Evolutionary conservation across 2,329 filamentous ascomycete genomes (phyloP).

Genomic region (Xylaria digitata): DNA sequence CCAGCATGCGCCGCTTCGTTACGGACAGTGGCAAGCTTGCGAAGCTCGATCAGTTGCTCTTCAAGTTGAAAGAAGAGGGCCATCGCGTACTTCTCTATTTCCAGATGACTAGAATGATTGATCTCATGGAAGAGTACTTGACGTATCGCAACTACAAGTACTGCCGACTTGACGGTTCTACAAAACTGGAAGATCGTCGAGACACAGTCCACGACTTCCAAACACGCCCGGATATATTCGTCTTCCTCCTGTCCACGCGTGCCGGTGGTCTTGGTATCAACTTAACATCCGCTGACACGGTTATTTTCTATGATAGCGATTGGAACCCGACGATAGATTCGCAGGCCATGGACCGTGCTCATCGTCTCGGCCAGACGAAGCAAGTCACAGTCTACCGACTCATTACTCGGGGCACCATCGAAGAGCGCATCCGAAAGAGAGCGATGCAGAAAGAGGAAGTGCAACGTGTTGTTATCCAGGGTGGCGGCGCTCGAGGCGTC

Average conservation of each 20-base stretch:
- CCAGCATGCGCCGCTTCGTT: constrained; percentile 97
- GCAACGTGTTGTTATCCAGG: constrained; percentile 94
- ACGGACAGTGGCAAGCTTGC: constrained; percentile 97
- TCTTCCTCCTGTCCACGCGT: constrained; percentile 95
- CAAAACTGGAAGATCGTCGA: constrained; percentile 94
- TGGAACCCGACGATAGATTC: constrained; percentile 99
- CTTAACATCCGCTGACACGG: constrained; percentile 92
- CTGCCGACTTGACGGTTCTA: constrained; percentile 94
- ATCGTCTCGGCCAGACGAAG: constrained; percentile 93
- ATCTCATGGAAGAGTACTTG: constrained; percentile 98
- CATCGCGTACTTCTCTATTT: constrained; percentile 98
- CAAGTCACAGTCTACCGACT: constrained; percentile 98
- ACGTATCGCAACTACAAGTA: constrained; percentile 99
- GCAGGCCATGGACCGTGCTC: constrained; percentile 98
- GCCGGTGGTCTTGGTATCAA: constrained; percentile 99
- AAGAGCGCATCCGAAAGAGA: constrained; percentile 96
- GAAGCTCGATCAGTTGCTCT: constrained; percentile 86
- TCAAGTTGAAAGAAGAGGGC: constrained; percentile 88
- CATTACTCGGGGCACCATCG: constrained; percentile 95
- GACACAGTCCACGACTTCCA: constrained; percentile 98
- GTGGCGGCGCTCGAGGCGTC: constrained; percentile 85
- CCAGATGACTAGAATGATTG: constrained; percentile 99
- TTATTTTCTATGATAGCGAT: constrained; percentile 99
- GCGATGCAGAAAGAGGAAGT: constrained; percentile 99
- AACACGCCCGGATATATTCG: constrained; percentile 91